Percentiles rank a stretch among this genome's conserved stretches.
Conservation (phyloP, 2,329 filamentous ascomycete species). For the Trichothecium sympodiale region DNA sequence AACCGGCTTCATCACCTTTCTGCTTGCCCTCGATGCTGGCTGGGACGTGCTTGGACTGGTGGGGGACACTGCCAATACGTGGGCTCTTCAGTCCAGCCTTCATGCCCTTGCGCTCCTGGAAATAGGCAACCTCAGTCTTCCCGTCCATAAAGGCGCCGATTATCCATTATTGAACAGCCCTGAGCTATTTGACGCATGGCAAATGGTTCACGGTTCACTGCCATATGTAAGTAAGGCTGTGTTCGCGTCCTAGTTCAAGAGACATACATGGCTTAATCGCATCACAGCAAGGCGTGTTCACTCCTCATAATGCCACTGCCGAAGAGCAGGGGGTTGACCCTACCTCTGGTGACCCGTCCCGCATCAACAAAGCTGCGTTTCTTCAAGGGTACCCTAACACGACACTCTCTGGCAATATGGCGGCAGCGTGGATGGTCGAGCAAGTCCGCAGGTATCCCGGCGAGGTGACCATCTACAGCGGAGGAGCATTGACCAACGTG, state of each 20-base stretch:
- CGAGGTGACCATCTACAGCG: slow-evolving; percentile 33
- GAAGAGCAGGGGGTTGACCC: slow-evolving; percentile 31
- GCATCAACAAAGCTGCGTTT: slow-evolving; percentile 28
- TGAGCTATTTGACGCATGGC: no score
- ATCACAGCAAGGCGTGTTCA: slow-evolving; percentile 32
- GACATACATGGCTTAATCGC: no score
- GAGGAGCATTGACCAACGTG: slow-evolving; percentile 35
- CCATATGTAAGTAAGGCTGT: no score
- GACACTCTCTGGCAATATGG: slow-evolving; percentile 24
- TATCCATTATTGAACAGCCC: slow-evolving; percentile 35
- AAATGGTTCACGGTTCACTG: no score
- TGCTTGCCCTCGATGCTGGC: slow-evolving; percentile 30
- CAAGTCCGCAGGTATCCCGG: slow-evolving; percentile 36
- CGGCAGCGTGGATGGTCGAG: slow-evolving; percentile 34
- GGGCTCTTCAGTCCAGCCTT: slow-evolving; percentile 30
- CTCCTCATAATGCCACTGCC: slow-evolving; percentile 26
- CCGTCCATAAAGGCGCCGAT: slow-evolving; percentile 32
- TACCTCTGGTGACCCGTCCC: slow-evolving; percentile 30
- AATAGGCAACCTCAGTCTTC: slow-evolving; percentile 31
- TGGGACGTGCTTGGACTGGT: slow-evolving; percentile 29
- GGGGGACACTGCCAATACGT: slow-evolving; percentile 30
- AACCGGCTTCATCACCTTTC: slow-evolving; percentile 28
- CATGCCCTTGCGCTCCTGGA: slow-evolving; percentile 36
- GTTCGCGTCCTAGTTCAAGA: no score
- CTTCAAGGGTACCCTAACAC: slow-evolving; percentile 33